These are phyloP conservation scores for Aspergillus oerlinghausenensis DNA, from an alignment of 2,329 filamentous ascomycete species.

Conservation along the genomic window DNA sequence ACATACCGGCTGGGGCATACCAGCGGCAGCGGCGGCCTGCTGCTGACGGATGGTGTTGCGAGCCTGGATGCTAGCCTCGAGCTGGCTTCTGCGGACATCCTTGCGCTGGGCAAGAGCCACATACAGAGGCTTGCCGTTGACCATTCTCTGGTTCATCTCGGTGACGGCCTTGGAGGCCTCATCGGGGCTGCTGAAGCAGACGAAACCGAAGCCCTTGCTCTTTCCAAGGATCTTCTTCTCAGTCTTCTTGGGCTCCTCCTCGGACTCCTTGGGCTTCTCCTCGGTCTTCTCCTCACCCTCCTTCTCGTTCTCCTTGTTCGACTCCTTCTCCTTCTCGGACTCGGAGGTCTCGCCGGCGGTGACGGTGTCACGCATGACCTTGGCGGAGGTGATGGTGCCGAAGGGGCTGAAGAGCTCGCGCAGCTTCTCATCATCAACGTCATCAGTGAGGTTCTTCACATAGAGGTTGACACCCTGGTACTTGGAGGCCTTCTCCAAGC, in stretches of 20 bases:
- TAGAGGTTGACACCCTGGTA: conserved; percentile 99
- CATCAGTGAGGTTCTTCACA: conserved; percentile 98
- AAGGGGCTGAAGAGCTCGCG: conserved; percentile 88
- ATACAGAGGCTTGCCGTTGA: conserved; percentile 93
- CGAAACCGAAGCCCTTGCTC: conserved; percentile 99
- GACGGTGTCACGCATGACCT: conserved; percentile 90
- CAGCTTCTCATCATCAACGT: conserved; percentile 96
- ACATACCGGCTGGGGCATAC: conserved; percentile 64
- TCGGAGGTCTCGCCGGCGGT: conserved; percentile 42
- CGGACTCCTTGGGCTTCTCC: conserved; percentile 34
- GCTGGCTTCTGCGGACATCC: conserved; percentile 98
- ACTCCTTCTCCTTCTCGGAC: conserved; percentile 43
- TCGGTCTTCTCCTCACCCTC: conserved; percentile 47
- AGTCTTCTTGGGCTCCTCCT: conserved; percentile 53
- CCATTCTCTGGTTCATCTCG: conserved; percentile 99
- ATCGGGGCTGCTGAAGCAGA: conserved; percentile 99
- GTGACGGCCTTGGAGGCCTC: conserved; percentile 98
- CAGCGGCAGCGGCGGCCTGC: conserved; percentile 85
- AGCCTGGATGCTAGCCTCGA: conserved; percentile 98
- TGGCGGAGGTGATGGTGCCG: conserved; percentile 94
- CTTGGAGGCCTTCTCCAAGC: conserved; percentile 97
- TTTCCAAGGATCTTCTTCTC: conserved; percentile 74
- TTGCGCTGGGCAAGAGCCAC: conserved; percentile 98
- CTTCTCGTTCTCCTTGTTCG: conserved; percentile 39
- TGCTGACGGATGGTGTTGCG: conserved; percentile 98